Evolutionary conservation across 2,329 filamentous ascomycete genomes (phyloP).

Genomic region (Aphanoascus verrucosus): DNA sequence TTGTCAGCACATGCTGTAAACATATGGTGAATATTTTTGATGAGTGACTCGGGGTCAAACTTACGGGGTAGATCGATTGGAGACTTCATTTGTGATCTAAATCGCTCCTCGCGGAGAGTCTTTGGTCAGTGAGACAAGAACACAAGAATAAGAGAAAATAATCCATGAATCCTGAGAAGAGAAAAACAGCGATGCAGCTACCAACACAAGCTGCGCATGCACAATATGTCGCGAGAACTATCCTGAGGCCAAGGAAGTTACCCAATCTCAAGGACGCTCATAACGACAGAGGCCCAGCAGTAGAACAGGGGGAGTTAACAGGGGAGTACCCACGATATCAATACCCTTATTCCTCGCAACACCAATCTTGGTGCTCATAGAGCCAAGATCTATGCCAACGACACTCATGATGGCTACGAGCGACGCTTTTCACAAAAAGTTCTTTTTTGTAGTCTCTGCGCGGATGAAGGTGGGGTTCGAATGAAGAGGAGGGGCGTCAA

Average conservation of each 20-base stretch:
- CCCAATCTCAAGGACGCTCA: background rate
- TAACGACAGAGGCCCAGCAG: background rate
- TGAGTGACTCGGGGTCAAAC: constrained; percentile 33
- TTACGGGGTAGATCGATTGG: constrained; percentile 95
- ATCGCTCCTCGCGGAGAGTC: constrained; percentile 24
- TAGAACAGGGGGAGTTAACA: constrained; percentile 12
- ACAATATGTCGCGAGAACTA: background rate
- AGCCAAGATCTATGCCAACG: constrained; percentile 85
- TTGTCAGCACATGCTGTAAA: background rate
- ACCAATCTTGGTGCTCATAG: constrained; percentile 92
- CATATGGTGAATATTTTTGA: background rate
- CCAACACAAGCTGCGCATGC: background rate
- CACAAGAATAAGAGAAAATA: constrained; percentile 15
- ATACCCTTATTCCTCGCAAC: constrained; percentile 97
- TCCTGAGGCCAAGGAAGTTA: background rate
- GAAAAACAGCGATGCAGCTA: background rate
- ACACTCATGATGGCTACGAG: constrained; percentile 44
- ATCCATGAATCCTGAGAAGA: background rate
- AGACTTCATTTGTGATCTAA: constrained; percentile 97
- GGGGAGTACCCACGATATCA: constrained; percentile 70
- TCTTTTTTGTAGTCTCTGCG: background rate
- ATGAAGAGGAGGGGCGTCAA: constrained; percentile 17
- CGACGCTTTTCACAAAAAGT: background rate
- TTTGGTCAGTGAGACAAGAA: constrained; percentile 17
- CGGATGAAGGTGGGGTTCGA: constrained; percentile 18